A percentile compares a stretch with the other conserved stretches of the same genome.
Conservation (phyloP, 139 green algal genomes). For the Dunaliella primolecta region DNA sequence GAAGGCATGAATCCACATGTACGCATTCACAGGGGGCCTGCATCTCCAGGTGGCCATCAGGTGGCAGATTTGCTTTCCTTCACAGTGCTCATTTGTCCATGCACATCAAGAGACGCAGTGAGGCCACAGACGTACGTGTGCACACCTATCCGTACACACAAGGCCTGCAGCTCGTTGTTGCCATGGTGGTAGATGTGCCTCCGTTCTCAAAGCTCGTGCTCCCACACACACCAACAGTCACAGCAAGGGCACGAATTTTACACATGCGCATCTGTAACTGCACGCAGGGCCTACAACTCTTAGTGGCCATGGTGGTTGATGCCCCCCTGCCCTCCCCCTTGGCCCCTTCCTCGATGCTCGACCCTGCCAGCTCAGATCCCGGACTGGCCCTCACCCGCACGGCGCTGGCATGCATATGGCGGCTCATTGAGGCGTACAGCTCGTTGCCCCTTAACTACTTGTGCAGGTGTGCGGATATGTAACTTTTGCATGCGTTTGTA, state of each 20-base stretch:
- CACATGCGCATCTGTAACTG: slow-evolving; percentile 5
- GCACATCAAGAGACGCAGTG: too few relatives aligned
- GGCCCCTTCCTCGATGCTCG: neutral
- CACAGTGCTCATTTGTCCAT: too few relatives aligned
- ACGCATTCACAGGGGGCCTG: too few relatives aligned
- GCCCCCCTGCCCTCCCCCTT: neutral
- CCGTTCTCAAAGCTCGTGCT: too few relatives aligned
- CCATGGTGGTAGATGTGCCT: slow-evolving; percentile 35
- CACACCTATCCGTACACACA: neutral
- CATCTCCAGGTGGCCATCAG: too few relatives aligned
- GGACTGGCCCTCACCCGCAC: slow-evolving; percentile 28
- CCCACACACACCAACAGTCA: too few relatives aligned
- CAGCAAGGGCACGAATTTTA: too few relatives aligned
- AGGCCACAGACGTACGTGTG: neutral
- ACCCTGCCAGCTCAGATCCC: neutral
- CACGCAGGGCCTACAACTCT: slow-evolving; percentile 41
- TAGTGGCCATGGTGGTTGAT: slow-evolving; percentile 49
- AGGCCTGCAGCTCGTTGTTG: slow-evolving; percentile 52
- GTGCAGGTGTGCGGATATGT: slow-evolving; percentile 35
- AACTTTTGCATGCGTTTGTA: too few relatives aligned
- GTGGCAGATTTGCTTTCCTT: too few relatives aligned
- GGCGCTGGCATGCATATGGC: slow-evolving; percentile 54
- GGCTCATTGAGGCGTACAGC: slow-evolving; percentile 49
- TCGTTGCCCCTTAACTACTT: slow-evolving; percentile 58
- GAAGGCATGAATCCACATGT: too few relatives aligned